These are phyloP conservation scores for Amaranthus cruentus DNA, from an alignment of 148 eudicot genomes.

Conservation along the genomic window DNA sequence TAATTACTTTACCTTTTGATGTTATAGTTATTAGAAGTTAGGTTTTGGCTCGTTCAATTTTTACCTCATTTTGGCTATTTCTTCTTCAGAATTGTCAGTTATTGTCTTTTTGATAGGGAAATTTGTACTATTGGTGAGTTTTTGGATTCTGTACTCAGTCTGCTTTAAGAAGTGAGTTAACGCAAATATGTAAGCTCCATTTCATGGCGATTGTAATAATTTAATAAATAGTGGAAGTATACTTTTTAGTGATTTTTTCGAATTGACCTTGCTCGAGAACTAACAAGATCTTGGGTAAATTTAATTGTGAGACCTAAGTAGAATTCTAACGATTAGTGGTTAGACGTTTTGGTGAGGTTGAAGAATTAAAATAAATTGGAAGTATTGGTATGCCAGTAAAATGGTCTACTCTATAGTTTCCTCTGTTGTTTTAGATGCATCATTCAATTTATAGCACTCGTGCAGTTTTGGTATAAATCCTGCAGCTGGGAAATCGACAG, in stretches of 20 bases:
- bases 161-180: not conserved
- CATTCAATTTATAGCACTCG: too few relatives aligned
- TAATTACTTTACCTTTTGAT: not conserved
- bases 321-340: not conserved
- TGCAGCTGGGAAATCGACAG: too few relatives aligned
- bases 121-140: not conserved
- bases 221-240: not conserved
- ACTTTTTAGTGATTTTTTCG: not conserved
- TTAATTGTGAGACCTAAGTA: not conserved
- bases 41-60: slow-evolving; percentile 1
- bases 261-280: not conserved
- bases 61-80: not conserved
- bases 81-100: not conserved
- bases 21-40: not conserved
- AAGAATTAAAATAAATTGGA: not conserved
- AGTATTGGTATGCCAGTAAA: too few relatives aligned
- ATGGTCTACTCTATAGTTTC: too few relatives aligned
- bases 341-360: not conserved
- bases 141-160: not conserved
- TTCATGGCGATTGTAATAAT: not conserved
- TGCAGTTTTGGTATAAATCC: too few relatives aligned
- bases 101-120: not conserved
- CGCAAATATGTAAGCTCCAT: not conserved
- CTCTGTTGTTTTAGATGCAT: too few relatives aligned
- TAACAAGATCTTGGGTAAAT: too few relatives aligned